phyloP scores from a whole-genome alignment of 1,139 yeast genomes.

The Hansenula anomala region DNA sequence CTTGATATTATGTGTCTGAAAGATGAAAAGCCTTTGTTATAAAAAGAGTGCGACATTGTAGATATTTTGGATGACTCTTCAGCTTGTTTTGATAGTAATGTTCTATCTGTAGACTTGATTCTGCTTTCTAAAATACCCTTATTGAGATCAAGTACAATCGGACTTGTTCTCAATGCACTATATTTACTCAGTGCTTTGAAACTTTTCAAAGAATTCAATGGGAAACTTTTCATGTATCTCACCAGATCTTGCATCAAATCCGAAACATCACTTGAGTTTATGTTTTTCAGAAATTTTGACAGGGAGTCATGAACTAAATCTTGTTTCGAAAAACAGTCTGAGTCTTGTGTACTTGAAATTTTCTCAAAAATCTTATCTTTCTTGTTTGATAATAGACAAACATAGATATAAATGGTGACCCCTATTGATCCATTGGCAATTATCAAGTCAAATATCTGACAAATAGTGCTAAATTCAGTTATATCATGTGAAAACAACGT shows the following conservation, averaged over 20 bases:
- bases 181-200: conserved; percentile 7
- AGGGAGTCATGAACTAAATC: conserved; percentile 18
- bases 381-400: conserved; percentile 40
- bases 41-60: too few relatives aligned
- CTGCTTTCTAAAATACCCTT: neutral
- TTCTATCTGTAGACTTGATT: conserved; percentile 1
- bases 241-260: conserved; percentile 1
- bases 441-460: conserved; percentile 59
- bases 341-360: conserved; percentile 8
- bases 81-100: neutral
- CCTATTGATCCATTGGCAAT: conserved; percentile 43
- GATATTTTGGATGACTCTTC: neutral
- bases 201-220: conserved; percentile 3
- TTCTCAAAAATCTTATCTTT: conserved; percentile 36
- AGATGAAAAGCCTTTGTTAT: neutral
- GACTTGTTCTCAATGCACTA: conserved; percentile 10
- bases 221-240: neutral
- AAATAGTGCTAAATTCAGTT: conserved; percentile 41
- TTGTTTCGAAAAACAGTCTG: conserved; percentile 5
- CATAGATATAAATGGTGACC: conserved; percentile 50
- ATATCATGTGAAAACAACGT: conserved; percentile 80
- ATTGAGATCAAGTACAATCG: neutral
- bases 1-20: neutral
- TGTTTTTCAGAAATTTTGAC: conserved; percentile 9
- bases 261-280: conserved; percentile 5